A percentile compares a stretch with the other conserved stretches of the same genome.
Conservation (phyloP, 805 yeast species). For the Jamesozyma gamospora region DNA sequence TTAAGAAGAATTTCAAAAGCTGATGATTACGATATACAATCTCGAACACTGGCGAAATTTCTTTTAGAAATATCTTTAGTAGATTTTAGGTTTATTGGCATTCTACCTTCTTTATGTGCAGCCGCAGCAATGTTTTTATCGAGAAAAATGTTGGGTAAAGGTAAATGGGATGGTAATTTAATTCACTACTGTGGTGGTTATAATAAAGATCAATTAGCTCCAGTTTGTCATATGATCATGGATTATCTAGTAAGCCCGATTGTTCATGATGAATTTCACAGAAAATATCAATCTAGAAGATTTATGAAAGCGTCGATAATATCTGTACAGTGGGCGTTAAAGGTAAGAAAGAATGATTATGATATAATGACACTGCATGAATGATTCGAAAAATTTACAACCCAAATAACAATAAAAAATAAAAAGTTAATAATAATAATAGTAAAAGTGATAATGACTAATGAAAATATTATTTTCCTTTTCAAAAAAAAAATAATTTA, state of each 20-base stretch:
- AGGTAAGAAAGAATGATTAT: constrained; percentile 32
- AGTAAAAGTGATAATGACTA: too few species aligned
- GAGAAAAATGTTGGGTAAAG: constrained; percentile 60
- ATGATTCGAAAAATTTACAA: background rate
- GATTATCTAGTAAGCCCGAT: constrained; percentile 73
- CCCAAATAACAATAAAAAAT: too few species aligned
- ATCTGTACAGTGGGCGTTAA: constrained; percentile 77
- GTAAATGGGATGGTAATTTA: constrained; percentile 76
- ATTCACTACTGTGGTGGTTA: constrained; percentile 90
- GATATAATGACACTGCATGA: constrained; percentile 33
- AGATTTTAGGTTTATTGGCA: constrained; percentile 70
- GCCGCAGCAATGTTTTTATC: constrained; percentile 88
- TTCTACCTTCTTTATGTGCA: constrained; percentile 70
- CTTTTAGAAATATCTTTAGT: constrained; percentile 70
- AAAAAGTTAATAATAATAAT: too few species aligned
- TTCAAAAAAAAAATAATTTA: too few species aligned
- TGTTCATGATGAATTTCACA: constrained; percentile 84
- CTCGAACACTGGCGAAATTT: constrained; percentile 84
- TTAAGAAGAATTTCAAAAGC: constrained; percentile 87
- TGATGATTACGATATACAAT: constrained; percentile 83
- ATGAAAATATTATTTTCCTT: too few species aligned
- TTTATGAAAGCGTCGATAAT: constrained; percentile 77
- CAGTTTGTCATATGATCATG: constrained; percentile 63
- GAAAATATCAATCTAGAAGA: constrained; percentile 82
- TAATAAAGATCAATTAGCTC: constrained; percentile 58